Conservation (phyloP, 2,329 filamentous ascomycete genomes). For the Trichothecium roseum region DNA sequence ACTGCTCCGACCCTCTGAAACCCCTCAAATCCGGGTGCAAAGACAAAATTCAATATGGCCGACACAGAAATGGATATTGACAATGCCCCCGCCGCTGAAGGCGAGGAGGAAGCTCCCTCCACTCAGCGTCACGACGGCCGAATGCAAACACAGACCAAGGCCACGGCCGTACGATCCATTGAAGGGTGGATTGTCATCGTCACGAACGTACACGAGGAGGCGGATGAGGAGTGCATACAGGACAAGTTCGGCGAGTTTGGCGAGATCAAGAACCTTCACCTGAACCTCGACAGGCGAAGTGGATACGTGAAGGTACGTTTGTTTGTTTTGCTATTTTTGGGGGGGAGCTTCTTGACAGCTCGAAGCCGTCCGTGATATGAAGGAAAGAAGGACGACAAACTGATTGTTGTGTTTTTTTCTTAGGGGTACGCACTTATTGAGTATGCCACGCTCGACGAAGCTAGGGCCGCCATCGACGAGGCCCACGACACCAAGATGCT, state of each 20-base stretch:
- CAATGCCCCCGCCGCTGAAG: conserved; percentile 22
- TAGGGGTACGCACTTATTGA: conserved; percentile 81
- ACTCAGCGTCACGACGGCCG: conserved; percentile 41
- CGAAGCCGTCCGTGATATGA: background rate
- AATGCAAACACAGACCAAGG: conserved; percentile 63
- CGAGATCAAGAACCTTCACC: conserved; percentile 77
- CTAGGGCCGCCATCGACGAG: conserved; percentile 70
- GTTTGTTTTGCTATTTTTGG: too few relatives aligned
- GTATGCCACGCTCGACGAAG: conserved; percentile 69
- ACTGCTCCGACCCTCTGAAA: too few relatives aligned
- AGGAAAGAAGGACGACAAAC: background rate
- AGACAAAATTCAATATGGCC: too few relatives aligned
- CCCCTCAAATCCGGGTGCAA: too few relatives aligned
- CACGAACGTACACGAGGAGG: conserved; percentile 81
- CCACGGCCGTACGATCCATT: conserved; percentile 74
- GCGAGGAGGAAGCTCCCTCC: conserved; percentile 9
- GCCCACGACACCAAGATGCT: conserved; percentile 69
- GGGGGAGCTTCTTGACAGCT: too few relatives aligned
- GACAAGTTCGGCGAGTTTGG: conserved; percentile 77
- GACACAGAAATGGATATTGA: conserved; percentile 53
- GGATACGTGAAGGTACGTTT: conserved; percentile 70
- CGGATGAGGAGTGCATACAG: conserved; percentile 71
- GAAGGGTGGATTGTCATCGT: conserved; percentile 85
- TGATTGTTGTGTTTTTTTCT: background rate
- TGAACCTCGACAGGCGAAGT: conserved; percentile 73